Conservation (phyloP, 148 eudicot species). For the Drosera capensis region DNA sequence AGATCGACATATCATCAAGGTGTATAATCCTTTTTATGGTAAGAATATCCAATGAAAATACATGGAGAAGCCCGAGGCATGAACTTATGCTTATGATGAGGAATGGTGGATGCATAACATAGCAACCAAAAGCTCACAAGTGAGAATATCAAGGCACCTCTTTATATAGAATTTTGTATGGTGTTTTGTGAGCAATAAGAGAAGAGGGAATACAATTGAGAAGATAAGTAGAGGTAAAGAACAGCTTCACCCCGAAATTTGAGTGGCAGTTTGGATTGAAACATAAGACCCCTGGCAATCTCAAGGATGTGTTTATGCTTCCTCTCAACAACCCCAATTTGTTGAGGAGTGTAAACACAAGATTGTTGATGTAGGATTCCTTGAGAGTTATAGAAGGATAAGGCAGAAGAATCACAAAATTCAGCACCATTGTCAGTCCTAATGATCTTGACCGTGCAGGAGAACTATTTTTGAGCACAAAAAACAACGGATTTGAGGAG, state of each 20-base stretch:
- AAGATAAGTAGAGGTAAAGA: background rate
- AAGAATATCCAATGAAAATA: slow-evolving; percentile 1
- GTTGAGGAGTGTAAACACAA: slow-evolving; percentile 3
- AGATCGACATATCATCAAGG: too few relatives aligned
- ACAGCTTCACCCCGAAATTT: background rate
- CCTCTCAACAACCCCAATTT: slow-evolving; percentile 8
- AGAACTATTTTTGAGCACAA: background rate
- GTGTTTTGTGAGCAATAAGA: background rate
- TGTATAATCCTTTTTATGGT: background rate
- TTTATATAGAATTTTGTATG: background rate
- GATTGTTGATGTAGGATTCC: background rate
- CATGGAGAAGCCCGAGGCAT: background rate
- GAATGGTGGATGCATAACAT: too few relatives aligned
- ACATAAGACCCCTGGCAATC: background rate
- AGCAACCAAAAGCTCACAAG: slow-evolving; percentile 7
- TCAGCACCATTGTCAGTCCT: slow-evolving; percentile 7
- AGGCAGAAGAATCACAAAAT: background rate
- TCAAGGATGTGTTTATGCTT: slow-evolving; percentile 6
- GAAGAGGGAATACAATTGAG: background rate
- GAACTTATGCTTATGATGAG: background rate
- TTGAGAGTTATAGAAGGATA: background rate
- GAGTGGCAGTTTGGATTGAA: slow-evolving; percentile 2
- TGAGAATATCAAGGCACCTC: background rate
- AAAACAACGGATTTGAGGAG: background rate
- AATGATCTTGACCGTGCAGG: background rate